Percentiles rank a stretch among this genome's conserved stretches.
Evolutionary conservation across 768 basidiomycete species (phyloP).

Genomic region (Dioszegia aurantiaca): DNA sequence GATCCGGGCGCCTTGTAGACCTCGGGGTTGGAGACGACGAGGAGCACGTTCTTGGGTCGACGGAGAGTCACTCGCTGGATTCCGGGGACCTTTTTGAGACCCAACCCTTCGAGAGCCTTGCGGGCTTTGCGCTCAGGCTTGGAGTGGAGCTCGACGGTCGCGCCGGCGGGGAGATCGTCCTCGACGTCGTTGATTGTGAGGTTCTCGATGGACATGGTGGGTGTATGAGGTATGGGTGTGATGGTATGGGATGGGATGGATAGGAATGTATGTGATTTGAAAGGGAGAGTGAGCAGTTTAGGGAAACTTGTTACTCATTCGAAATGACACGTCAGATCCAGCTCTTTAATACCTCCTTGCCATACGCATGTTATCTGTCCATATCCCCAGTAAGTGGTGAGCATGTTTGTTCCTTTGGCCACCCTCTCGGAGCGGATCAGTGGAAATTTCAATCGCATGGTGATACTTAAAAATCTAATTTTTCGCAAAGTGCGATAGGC

Average conservation of each 20-base stretch:
- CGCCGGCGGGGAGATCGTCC: conserved; percentile 60
- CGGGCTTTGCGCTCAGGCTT: conserved; percentile 92
- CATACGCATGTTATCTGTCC: no score
- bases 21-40: conserved; percentile 88
- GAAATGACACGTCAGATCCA: conserved; percentile 12
- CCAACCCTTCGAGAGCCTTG: conserved; percentile 78
- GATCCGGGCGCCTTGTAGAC: conserved; percentile 97
- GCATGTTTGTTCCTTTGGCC: no score
- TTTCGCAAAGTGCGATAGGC: no score
- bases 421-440: no score
- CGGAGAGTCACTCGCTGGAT: conserved; percentile 94
- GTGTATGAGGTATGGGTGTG: conserved; percentile 10
- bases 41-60: conserved; percentile 92
- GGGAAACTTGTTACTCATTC: conserved; percentile 13
- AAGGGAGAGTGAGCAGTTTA: conserved; percentile 9
- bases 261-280: conserved; percentile 1
- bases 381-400: no score
- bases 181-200: conserved; percentile 61
- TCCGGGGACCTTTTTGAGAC: conserved; percentile 84
- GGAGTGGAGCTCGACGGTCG: conserved; percentile 80
- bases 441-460: no score
- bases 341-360: no score
- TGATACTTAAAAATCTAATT: no score
- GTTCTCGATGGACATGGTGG: conserved; percentile 56
- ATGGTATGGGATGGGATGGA: not conserved